These are phyloP conservation scores for Diaporthe citrichinensis DNA, from an alignment of 2,329 filamentous ascomycete genomes.

Conservation along the genomic window DNA sequence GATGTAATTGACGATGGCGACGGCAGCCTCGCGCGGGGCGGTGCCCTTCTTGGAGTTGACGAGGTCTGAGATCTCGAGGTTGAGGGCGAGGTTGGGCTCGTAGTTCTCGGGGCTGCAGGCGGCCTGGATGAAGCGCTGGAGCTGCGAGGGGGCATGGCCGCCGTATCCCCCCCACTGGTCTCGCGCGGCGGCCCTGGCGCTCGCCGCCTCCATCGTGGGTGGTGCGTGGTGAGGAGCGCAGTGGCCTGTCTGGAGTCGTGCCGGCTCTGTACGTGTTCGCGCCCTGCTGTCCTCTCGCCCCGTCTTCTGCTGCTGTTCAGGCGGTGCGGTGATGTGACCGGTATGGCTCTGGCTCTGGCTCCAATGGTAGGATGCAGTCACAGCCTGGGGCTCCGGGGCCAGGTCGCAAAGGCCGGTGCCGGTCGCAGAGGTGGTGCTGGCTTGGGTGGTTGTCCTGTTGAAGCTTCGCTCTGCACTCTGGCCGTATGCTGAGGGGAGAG, in stretches of 20 bases:
- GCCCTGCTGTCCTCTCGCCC: conserved; percentile 23
- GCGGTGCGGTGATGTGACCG: not conserved
- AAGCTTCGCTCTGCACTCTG: conserved; percentile 10
- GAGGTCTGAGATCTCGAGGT: conserved; percentile 95
- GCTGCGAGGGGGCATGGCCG: conserved; percentile 80
- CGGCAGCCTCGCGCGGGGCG: conserved; percentile 93
- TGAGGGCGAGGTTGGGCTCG: conserved; percentile 96
- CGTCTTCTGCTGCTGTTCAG: not conserved
- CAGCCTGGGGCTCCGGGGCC: conserved; percentile 2
- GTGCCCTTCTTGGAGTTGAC: conserved; percentile 98
- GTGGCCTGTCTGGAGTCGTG: conserved; percentile 2
- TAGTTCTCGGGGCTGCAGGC: conserved; percentile 98
- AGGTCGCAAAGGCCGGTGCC: conserved; percentile 1
- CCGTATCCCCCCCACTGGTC: conserved; percentile 92
- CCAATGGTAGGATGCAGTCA: conserved; percentile 18
- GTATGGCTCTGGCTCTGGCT: not conserved
- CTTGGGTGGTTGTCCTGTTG: conserved; percentile 18
- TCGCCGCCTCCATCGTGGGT: conserved; percentile 87
- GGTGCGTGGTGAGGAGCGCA: conserved; percentile 40
- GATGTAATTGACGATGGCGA: conserved; percentile 92
- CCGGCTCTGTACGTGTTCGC: conserved; percentile 28
- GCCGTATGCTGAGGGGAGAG: conserved; percentile 6
- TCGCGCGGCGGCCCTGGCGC: conserved; percentile 93
- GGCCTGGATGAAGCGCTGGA: conserved; percentile 96
- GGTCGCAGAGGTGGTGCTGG: conserved; percentile 11